Evolutionary conservation across 1,139 yeast genomes (phyloP), one percentile per base, ranked within the genome.

Genomic region (Pichia sp.): DNA sequence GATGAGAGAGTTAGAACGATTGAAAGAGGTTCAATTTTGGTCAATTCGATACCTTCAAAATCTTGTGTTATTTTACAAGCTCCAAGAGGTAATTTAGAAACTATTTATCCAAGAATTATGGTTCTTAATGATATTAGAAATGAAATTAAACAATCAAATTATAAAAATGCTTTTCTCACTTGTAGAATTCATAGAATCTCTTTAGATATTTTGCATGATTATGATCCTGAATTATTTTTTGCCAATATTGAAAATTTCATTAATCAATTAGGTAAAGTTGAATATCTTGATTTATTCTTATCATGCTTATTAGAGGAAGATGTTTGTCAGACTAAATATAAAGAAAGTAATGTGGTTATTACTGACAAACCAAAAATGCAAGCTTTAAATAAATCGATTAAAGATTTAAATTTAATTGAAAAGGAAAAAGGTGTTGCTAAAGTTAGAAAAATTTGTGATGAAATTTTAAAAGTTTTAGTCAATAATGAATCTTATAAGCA

Each of bases 141-240:
- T 47, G 77, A 77, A 61, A 88, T 95, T 56, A 73, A 76, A 41
- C 70, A 72, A 0, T 73, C 71, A 56, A 72, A 81, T 42, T 95
- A 86, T 63, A 74, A 71, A 50, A 75, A 75, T 27, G 99, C 99
- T 0, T 91, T 93, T 63, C 63, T 79, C 46, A 79, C 84, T 14
- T 93, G 98, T 71, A 82, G 98, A 60, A 82, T 90, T 2, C 97
- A 95, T 67, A 80, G 99, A 68, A 87, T 95, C 56, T 95, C 91
- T 62, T 73, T 93, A 68, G 97, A 95, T 68, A 79, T 95, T 42
- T 71, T 95, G 51, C 88, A 90, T 69, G 99, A 95, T 67, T 88
- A 87, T 68, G 83, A 83, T 53, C 95, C 96, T 0, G 76, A 73
- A 42, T 70, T 79, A 52, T 93, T 91, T 62, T 73, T 76, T 57